Evolutionary conservation across 2,329 filamentous ascomycete genomes (phyloP).

Genomic region (Pseudopyrenochaeta lycopersici): DNA sequence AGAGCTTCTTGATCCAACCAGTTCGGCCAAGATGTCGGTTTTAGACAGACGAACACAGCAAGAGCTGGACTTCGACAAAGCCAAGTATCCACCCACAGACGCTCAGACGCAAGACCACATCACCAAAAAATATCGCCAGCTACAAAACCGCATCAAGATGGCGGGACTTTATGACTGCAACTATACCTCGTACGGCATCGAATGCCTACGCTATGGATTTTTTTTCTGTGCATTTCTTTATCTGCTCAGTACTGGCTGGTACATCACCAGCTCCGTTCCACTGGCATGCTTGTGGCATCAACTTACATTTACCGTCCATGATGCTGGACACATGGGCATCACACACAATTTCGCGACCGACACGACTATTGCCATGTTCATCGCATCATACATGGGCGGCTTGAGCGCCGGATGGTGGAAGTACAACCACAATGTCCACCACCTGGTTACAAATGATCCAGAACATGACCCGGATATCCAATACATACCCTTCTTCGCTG

Average conservation of each 20-base stretch:
- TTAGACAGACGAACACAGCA: conserved; percentile 77
- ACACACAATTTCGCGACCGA: conserved; percentile 89
- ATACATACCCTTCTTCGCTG: conserved; percentile 74
- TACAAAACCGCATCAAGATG: conserved; percentile 75
- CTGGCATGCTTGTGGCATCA: conserved; percentile 93
- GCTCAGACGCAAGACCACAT: conserved; percentile 76
- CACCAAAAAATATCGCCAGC: conserved; percentile 79
- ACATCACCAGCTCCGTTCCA: conserved; percentile 72
- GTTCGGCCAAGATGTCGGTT: conserved; percentile 64
- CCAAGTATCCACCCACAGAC: conserved; percentile 84
- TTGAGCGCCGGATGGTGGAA: conserved; percentile 98
- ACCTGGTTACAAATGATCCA: conserved; percentile 93
- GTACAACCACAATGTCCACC: conserved; percentile 92
- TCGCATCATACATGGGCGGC: conserved; percentile 89
- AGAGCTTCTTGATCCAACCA: conserved; percentile 50
- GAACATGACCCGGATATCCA: conserved; percentile 96
- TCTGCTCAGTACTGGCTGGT: conserved; percentile 54
- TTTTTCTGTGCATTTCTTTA: conserved; percentile 70
- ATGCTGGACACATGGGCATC: conserved; percentile 97
- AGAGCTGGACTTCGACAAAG: conserved; percentile 77
- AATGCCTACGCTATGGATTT: conserved; percentile 74
- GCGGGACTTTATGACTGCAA: conserved; percentile 86
- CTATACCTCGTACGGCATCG: conserved; percentile 80
- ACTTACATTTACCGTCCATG: conserved; percentile 90
- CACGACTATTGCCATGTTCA: conserved; percentile 84